Evolutionary conservation across 2,329 filamentous ascomycete species (phyloP).

Genomic region (Piedraia hortae): DNA sequence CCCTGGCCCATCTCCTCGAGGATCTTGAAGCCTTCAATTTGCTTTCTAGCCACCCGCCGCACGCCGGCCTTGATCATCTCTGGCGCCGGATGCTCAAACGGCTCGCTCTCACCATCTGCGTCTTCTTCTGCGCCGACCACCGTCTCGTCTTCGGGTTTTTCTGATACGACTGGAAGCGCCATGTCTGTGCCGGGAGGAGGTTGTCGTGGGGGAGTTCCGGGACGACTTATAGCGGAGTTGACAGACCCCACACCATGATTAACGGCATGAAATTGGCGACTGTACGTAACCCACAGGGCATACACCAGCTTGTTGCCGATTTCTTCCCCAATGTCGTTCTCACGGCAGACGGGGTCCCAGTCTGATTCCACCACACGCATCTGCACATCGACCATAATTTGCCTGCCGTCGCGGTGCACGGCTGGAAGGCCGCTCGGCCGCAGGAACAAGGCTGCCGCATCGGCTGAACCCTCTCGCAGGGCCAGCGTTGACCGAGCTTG

Average conservation of each 20-base stretch:
- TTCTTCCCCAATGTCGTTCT: slow-evolving; percentile 37
- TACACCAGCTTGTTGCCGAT: slow-evolving; percentile 40
- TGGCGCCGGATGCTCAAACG: slow-evolving; percentile 14
- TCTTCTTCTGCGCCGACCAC: slow-evolving; percentile 14
- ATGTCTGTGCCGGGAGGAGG: slow-evolving; percentile 17
- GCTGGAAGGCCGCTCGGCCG: slow-evolving; percentile 63
- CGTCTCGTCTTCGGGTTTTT: slow-evolving; percentile 10
- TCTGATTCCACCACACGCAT: slow-evolving; percentile 90
- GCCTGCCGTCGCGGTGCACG: slow-evolving; percentile 67
- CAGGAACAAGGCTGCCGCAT: slow-evolving; percentile 47
- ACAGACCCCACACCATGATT: slow-evolving; percentile 32
- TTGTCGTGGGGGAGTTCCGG: slow-evolving; percentile 46
- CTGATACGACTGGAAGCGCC: slow-evolving; percentile 8
- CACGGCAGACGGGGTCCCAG: slow-evolving; percentile 29
- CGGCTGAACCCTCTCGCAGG: slow-evolving; percentile 53
- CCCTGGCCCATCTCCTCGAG: slow-evolving; percentile 97
- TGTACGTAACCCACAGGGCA: slow-evolving; percentile 93
- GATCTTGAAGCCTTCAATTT: slow-evolving; percentile 70
- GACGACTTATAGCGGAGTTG: slow-evolving; percentile 35
- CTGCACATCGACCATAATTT: slow-evolving; percentile 83
- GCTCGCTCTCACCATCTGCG: slow-evolving; percentile 8
- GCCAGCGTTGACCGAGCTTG: slow-evolving; percentile 64
- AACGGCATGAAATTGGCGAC: slow-evolving; percentile 61
- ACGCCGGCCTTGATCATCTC: slow-evolving; percentile 10
- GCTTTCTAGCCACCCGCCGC: slow-evolving; percentile 33